Evolutionary conservation across 768 basidiomycete species (phyloP).

Genomic region (Fomitopsis serialis): DNA sequence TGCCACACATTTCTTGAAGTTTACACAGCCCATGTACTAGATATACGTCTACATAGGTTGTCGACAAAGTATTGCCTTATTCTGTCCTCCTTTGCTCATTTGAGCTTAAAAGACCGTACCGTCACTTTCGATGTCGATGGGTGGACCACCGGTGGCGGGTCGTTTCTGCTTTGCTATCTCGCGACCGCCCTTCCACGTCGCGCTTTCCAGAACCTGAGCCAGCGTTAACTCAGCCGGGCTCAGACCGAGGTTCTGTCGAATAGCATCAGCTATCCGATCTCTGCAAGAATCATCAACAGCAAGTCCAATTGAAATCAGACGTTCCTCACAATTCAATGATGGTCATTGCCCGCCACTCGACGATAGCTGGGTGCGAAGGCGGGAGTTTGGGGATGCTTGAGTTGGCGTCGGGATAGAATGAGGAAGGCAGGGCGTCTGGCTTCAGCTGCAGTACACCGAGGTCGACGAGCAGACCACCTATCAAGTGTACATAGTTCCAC

Average conservation of each 20-base stretch:
- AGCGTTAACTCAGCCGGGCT: conserved; percentile 53
- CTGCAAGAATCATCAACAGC: conserved; percentile 30
- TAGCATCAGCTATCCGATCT: conserved; percentile 70
- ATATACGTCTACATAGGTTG: too few relatives aligned
- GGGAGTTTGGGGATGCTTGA: conserved; percentile 57
- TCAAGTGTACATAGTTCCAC: neutral
- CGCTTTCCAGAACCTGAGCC: conserved; percentile 88
- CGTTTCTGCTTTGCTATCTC: conserved; percentile 83
- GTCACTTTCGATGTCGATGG: conserved; percentile 82
- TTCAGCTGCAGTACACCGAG: conserved; percentile 73
- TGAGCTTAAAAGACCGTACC: conserved; percentile 65
- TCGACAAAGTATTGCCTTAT: too few relatives aligned
- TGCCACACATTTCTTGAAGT: too few relatives aligned
- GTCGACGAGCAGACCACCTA: conserved; percentile 87
- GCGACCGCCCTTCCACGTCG: conserved; percentile 95
- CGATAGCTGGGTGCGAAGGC: conserved; percentile 83
- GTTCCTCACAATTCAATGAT: conserved; percentile 77
- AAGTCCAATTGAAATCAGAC: neutral
- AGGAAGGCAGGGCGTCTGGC: conserved; percentile 39
- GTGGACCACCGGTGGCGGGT: conserved; percentile 72
- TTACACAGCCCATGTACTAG: too few relatives aligned
- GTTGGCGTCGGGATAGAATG: conserved; percentile 37
- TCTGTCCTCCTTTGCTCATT: too few relatives aligned
- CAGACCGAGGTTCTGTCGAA: conserved; percentile 56
- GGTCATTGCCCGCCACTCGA: conserved; percentile 96